A percentile compares a stretch with the other conserved stretches of the same genome.
Conservation (phyloP, 2,329 filamentous ascomycete genomes). For the Atkinsonella hypoxylon region DNA sequence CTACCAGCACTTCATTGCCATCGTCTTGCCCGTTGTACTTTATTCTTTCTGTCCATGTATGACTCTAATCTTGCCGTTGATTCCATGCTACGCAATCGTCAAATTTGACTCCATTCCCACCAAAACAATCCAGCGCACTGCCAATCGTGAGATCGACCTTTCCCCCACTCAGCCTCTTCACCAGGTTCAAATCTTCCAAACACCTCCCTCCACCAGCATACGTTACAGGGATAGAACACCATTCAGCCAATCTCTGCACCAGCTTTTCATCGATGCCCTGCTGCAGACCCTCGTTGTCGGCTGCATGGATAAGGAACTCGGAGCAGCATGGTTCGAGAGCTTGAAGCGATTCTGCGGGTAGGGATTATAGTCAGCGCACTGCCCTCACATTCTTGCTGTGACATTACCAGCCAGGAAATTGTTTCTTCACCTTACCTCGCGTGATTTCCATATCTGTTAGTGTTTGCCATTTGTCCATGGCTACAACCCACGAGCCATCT, state of each 20-base stretch:
- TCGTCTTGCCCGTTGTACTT: neutral
- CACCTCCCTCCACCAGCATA: conserved; percentile 90
- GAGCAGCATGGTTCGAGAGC: conserved; percentile 82
- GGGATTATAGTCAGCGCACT: neutral
- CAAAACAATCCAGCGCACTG: conserved; percentile 92
- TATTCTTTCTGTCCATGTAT: neutral
- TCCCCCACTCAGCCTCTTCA: conserved; percentile 65
- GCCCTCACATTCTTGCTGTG: neutral
- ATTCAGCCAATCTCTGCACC: conserved; percentile 62
- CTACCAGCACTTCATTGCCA: neutral
- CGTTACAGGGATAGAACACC: conserved; percentile 87
- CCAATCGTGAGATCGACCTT: conserved; percentile 91
- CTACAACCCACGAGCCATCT: conserved; percentile 76
- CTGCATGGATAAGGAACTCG: conserved; percentile 94
- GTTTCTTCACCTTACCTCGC: conserved; percentile 44
- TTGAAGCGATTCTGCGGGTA: conserved; percentile 59
- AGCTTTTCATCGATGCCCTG: conserved; percentile 80
- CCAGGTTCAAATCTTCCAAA: conserved; percentile 69
- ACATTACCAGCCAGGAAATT: neutral
- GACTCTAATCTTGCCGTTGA: conserved; percentile 23
- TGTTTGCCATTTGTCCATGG: conserved; percentile 98
- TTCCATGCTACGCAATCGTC: conserved; percentile 90
- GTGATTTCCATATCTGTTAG: conserved; percentile 94
- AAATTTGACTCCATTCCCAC: conserved; percentile 74
- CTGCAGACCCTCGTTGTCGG: conserved; percentile 91